phyloP scores from a whole-genome alignment of 768 basidiomycete species.

The Amanita muscaria region DNA sequence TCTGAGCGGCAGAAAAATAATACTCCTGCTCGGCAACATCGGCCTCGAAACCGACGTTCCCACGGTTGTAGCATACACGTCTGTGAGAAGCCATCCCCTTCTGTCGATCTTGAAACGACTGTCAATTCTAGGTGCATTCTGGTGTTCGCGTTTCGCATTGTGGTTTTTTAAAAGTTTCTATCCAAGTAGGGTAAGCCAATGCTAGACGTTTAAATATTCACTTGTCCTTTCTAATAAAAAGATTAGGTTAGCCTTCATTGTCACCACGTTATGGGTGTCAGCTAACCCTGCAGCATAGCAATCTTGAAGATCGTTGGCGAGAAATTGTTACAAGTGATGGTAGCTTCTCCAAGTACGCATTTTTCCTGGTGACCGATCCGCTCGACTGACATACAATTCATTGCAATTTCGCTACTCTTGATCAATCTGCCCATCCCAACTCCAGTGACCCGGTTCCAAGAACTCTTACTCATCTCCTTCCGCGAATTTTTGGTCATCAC shows the following conservation, averaged over 20 bases:
- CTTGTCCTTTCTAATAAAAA: conserved; percentile 17
- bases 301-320: conserved; percentile 98
- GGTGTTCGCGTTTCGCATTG: conserved; percentile 96
- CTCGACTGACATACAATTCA: background rate
- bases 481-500: conserved; percentile 95
- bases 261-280: background rate
- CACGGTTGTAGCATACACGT: no score
- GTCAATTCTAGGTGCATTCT: conserved; percentile 60
- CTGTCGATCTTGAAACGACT: background rate
- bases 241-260: conserved; percentile 42
- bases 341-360: conserved; percentile 79
- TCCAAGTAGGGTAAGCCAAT: conserved; percentile 86
- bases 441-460: conserved; percentile 93
- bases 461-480: conserved; percentile 93
- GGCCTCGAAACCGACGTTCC: no score
- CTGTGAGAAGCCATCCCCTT: conserved; percentile 46
- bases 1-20: no score
- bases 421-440: conserved; percentile 87
- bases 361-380: background rate
- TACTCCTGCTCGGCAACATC: no score
- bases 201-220: background rate
- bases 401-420: conserved; percentile 80
- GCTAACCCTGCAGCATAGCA: conserved; percentile 37
- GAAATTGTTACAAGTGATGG: conserved; percentile 85
- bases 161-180: conserved; percentile 95